Evolutionary conservation across 2,329 filamentous ascomycete species (phyloP).

Genomic region (Chaetothyriales sp.): DNA sequence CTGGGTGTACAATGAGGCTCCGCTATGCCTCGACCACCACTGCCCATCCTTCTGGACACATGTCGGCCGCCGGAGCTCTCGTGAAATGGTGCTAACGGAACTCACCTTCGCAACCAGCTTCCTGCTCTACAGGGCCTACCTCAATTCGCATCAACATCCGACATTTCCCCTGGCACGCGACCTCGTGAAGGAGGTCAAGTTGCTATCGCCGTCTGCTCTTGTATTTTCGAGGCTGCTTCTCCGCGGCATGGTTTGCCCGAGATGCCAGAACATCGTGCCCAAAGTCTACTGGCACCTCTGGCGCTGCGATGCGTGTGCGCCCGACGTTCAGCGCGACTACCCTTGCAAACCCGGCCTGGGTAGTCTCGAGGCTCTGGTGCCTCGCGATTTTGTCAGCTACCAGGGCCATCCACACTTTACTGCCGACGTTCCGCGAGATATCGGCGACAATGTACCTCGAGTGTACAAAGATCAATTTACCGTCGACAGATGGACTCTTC

Average conservation of each 20-base stretch:
- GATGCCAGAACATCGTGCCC: slow-evolving; percentile 31
- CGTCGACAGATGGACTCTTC: neutral
- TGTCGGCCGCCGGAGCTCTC: neutral
- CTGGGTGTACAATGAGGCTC: neutral
- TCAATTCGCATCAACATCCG: neutral
- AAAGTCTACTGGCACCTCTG: neutral
- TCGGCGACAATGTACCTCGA: neutral
- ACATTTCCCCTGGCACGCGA: neutral
- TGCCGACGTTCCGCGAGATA: neutral
- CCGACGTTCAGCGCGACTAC: neutral
- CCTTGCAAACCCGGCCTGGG: neutral
- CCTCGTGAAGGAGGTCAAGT: neutral
- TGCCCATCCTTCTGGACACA: neutral
- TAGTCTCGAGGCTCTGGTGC: neutral
- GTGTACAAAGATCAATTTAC: neutral
- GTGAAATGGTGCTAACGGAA: neutral
- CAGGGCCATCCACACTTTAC: neutral
- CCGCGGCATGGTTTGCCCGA: slow-evolving; percentile 52
- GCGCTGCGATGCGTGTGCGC: neutral
- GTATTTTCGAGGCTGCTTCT: slow-evolving; percentile 31
- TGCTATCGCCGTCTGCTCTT: neutral
- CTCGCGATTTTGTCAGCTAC: no score
- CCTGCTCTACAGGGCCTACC: neutral
- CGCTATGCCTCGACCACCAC: neutral
- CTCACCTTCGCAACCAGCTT: neutral